Evolutionary conservation across 2,329 filamentous ascomycete genomes (phyloP).

Genomic region (Calonectria montana): DNA sequence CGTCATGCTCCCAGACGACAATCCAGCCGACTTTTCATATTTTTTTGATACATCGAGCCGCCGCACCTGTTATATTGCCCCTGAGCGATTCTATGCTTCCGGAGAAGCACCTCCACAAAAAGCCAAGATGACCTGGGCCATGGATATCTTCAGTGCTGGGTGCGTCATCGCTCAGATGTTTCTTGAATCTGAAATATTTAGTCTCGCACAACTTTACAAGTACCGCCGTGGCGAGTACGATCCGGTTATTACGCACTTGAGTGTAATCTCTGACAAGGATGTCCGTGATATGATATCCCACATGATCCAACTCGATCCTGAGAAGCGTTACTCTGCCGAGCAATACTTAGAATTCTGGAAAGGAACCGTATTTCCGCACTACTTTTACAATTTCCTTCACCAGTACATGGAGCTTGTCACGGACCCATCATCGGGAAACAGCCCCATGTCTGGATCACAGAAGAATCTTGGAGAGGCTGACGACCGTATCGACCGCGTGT

Average conservation of each 20-base stretch:
- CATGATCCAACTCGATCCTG: constrained; percentile 96
- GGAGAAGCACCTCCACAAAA: constrained; percentile 72
- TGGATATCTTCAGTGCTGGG: constrained; percentile 98
- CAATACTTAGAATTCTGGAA: constrained; percentile 95
- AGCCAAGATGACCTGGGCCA: constrained; percentile 82
- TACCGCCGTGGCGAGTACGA: constrained; percentile 95
- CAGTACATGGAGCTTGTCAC: constrained; percentile 98
- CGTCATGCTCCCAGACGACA: constrained; percentile 92
- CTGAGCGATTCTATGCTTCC: constrained; percentile 86
- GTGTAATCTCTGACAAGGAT: constrained; percentile 87
- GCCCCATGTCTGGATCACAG: constrained; percentile 71
- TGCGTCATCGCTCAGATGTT: constrained; percentile 98
- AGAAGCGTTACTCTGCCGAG: constrained; percentile 91
- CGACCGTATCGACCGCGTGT: constrained; percentile 93
- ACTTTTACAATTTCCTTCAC: constrained; percentile 97
- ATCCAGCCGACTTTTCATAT: constrained; percentile 96
- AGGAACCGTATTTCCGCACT: constrained; percentile 90
- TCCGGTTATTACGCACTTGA: constrained; percentile 81
- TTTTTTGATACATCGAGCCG: constrained; percentile 95
- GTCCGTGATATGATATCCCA: constrained; percentile 90
- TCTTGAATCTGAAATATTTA: constrained; percentile 95
- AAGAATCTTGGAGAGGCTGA: constrained; percentile 88
- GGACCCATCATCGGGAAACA: constrained; percentile 84
- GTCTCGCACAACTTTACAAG: constrained; percentile 93
- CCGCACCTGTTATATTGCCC: constrained; percentile 93